Conservation (phyloP, 2,329 filamentous ascomycete genomes). For the Exophiala mesophila region DNA sequence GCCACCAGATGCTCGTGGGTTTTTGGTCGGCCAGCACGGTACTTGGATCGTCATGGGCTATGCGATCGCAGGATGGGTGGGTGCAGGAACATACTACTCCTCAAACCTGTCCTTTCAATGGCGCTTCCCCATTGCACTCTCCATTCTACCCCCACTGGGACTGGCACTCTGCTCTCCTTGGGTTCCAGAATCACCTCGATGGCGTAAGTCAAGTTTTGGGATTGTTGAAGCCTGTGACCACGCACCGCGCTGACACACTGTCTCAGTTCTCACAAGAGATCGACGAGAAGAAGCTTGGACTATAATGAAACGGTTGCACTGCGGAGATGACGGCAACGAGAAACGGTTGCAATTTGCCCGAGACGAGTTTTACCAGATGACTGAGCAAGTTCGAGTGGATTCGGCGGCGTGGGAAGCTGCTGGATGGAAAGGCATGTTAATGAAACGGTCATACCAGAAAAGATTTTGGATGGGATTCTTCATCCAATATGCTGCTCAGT, state of each 20-base stretch:
- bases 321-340: constrained; percentile 17
- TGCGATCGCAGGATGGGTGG: constrained; percentile 43
- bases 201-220: constrained; percentile 33
- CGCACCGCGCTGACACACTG: too few species aligned
- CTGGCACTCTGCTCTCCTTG: constrained; percentile 39
- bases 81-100: constrained; percentile 43
- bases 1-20: constrained; percentile 33
- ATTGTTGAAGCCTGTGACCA: background rate
- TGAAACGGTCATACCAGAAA: constrained; percentile 20
- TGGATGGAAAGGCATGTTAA: constrained; percentile 19
- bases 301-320: constrained; percentile 39
- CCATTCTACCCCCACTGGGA: constrained; percentile 37
- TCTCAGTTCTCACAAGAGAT: constrained; percentile 37
- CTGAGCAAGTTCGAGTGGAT: constrained; percentile 20
- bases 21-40: constrained; percentile 44
- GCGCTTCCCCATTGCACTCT: constrained; percentile 43
- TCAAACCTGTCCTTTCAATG: constrained; percentile 40
- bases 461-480: constrained; percentile 22
- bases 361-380: constrained; percentile 23
- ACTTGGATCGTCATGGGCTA: constrained; percentile 47
- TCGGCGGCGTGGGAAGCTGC: constrained; percentile 12
- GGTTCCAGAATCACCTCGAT: constrained; percentile 46
- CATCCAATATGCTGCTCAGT: constrained; percentile 22
- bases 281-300: constrained; percentile 42
- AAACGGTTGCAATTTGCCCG: constrained; percentile 16